phyloP scores from a whole-genome alignment of 2,329 filamentous ascomycete genomes.

The Aureobasidium pullulans region DNA sequence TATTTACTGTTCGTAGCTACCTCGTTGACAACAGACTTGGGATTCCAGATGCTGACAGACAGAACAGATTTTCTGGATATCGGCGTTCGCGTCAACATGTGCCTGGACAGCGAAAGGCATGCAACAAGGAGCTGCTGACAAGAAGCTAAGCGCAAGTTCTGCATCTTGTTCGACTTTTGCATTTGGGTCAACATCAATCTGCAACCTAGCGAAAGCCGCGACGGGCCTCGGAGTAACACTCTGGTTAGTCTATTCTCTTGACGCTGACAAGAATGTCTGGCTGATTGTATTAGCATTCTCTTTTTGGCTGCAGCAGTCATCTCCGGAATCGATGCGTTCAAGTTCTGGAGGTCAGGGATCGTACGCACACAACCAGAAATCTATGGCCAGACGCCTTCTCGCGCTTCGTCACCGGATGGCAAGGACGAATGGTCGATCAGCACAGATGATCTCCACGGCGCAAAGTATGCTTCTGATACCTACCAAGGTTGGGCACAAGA shows the following conservation, averaged over 20 bases:
- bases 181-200: neutral
- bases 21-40: neutral
- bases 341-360: neutral
- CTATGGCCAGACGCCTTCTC: slow-evolving; percentile 1
- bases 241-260: neutral
- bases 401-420: slow-evolving; percentile 1
- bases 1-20: neutral
- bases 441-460: neutral
- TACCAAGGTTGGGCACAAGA: slow-evolving; percentile 1
- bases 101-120: slow-evolving; percentile 2
- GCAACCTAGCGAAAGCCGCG: neutral
- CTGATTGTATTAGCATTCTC: neutral
- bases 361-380: neutral
- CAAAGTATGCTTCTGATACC: neutral
- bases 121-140: neutral
- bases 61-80: neutral
- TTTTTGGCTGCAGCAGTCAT: neutral
- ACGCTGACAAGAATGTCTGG: neutral
- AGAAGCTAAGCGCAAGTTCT: neutral
- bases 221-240: neutral
- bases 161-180: slow-evolving; percentile 2
- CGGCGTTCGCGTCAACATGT: neutral
- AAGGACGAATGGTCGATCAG: slow-evolving; percentile 2
- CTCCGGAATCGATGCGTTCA: neutral
- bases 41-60: neutral